These are phyloP conservation scores for Ettlia oleoabundans DNA, from an alignment of 139 green algal genomes.

Conservation along the genomic window DNA sequence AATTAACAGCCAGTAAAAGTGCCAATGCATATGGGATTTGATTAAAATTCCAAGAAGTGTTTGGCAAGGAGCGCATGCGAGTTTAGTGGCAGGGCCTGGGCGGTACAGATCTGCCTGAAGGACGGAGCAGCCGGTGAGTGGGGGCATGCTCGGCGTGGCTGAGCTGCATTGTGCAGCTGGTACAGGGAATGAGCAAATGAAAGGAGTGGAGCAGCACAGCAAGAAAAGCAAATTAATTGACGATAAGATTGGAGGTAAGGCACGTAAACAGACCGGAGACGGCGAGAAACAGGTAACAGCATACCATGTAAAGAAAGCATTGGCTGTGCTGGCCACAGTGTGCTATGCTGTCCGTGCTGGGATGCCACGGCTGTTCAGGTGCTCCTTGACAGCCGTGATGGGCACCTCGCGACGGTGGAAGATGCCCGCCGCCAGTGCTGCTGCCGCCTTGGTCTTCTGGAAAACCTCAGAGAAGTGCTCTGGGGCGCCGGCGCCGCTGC, in stretches of 20 bases:
- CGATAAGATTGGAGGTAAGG: neutral
- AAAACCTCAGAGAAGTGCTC: slow-evolving; percentile 94
- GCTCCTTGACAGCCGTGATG: slow-evolving; percentile 92
- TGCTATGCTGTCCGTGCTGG: slow-evolving; percentile 72
- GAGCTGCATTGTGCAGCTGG: neutral
- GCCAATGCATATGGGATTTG: too few species aligned
- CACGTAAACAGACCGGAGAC: neutral
- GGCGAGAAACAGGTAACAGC: neutral
- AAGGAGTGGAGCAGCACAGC: neutral
- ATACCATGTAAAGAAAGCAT: neutral
- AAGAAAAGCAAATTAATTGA: neutral
- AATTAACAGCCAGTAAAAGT: too few species aligned
- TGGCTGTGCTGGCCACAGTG: neutral
- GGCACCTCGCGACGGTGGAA: slow-evolving; percentile 95
- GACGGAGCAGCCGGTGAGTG: neutral
- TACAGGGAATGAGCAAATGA: neutral
- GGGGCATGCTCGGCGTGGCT: neutral
- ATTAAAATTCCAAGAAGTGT: too few species aligned
- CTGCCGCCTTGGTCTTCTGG: slow-evolving; percentile 75
- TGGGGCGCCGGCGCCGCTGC: slow-evolving; percentile 88
- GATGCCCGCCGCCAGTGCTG: slow-evolving; percentile 96
- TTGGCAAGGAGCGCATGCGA: too few species aligned
- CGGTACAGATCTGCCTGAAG: too few species aligned
- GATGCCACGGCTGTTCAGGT: slow-evolving; percentile 81
- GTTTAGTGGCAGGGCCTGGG: too few species aligned